phyloP scores from a whole-genome alignment of 768 basidiomycete species.

The Suillus spraguei region DNA sequence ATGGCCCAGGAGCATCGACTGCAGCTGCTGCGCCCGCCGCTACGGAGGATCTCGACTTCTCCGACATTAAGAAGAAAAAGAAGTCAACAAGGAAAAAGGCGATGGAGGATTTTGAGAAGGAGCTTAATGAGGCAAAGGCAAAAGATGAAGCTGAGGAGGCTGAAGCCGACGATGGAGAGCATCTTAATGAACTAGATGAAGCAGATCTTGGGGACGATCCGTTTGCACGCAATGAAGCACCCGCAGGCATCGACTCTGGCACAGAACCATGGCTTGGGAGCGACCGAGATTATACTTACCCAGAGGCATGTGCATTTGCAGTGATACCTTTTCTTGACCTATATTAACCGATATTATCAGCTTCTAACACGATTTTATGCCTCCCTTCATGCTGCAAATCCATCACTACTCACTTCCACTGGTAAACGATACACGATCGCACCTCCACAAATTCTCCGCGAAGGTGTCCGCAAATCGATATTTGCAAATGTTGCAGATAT shows the following conservation, averaged over 20 bases:
- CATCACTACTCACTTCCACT: slow-evolving; percentile 79
- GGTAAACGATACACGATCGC: slow-evolving; percentile 97
- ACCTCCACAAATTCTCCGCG: slow-evolving; percentile 90
- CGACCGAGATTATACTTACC: slow-evolving; percentile 96
- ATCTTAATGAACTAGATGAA: slow-evolving; percentile 72
- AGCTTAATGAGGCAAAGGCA: slow-evolving; percentile 71
- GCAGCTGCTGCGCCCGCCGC: slow-evolving; percentile 43
- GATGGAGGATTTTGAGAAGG: slow-evolving; percentile 94
- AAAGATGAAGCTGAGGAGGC: slow-evolving; percentile 64
- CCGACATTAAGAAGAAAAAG: slow-evolving; percentile 97
- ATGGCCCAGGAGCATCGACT: slow-evolving; percentile 68
- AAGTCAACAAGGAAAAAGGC: slow-evolving; percentile 89
- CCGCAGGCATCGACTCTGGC: slow-evolving; percentile 68
- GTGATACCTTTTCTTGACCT: background rate
- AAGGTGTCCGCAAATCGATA: slow-evolving; percentile 97
- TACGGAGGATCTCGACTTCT: slow-evolving; percentile 88
- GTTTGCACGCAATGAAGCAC: slow-evolving; percentile 62
- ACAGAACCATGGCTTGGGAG: slow-evolving; percentile 89
- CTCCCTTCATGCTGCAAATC: slow-evolving; percentile 92
- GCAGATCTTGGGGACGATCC: slow-evolving; percentile 89
- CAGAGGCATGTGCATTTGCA: slow-evolving; percentile 62
- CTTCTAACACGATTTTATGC: slow-evolving; percentile 92
- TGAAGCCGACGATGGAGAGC: slow-evolving; percentile 61
- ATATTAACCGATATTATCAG: slow-evolving; percentile 39
- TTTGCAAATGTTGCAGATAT: slow-evolving; percentile 98